Base-by-base conservation (phyloP, 306 rosid genomes). In the Casuarina glauca region DNA sequence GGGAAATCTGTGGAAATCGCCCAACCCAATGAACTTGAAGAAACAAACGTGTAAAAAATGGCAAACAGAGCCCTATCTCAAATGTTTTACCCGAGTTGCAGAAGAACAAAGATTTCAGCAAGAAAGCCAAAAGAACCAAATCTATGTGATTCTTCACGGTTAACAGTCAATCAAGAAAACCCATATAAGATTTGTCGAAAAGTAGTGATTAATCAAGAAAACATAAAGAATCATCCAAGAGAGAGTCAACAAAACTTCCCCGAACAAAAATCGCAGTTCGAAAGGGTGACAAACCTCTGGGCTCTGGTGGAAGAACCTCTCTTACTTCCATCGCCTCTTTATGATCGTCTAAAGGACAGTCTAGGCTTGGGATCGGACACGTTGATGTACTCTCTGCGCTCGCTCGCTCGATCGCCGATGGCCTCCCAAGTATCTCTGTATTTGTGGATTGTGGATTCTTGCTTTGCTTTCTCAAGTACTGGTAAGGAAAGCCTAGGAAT, bases 261-360 rank as follows among this genome's bases (percentile, higher is more conserved):
- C 35, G 17, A 51, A 51, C 4, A 17, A 20, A 57, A 58, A 58
- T 58, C 15, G 26, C 11, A 58, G 3, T 35, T 26, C 2, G 9
- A 38, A 58, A 8, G 16, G 6, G 26, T 26, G 64, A 9, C 64
- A 36, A 63, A 63, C 69, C 69, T 15, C 69, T 63, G 69, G 69
- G 69, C 15, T 63, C 9, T 39, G 26, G 69, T 2, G 46, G 69
- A 63, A 38, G 69, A 13, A 12, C 69, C 17, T 19, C 69, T 63
- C 69, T 63, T 12, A 45, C 69, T 63, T 63, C 69, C 69, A 63
- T 63, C 12, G 69, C 42, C 38, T 62, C 69, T 36, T 13, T 13
- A 39, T 13, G 45, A 62, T 62, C 15, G n/a, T 62, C 45, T 38
- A 63, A 63, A 63, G 13, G 4, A 2, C 38, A 6, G 13, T 35